Evolutionary conservation across 1,139 yeast species (phyloP), one percentile per base, ranked within the genome.

Genomic region (Torulaspora globosa): DNA sequence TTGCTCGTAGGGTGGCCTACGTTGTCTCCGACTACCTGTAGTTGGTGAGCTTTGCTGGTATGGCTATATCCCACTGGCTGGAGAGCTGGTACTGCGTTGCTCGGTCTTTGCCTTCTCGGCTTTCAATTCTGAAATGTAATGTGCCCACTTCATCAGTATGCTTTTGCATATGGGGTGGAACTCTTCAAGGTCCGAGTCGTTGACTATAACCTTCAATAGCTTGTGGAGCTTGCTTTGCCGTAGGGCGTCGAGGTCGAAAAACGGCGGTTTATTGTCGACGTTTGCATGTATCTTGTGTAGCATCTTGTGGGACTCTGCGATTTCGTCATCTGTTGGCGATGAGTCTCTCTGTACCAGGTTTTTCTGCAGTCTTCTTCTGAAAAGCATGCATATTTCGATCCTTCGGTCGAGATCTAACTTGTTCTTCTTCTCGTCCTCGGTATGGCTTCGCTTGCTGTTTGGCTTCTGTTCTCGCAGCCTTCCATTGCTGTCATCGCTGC

Each of bases 321-420:
- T 31, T 19, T 60, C 64, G 7, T 44, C 54, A 3, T 47, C 45
- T 8, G 58, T 44, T 5, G 68, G 67, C 3, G 62, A 58, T 0
- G 46, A 41, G 10, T 57, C 60, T 34, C 68, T 53, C 46, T 63
- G 68, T 15, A 63, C 55, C 40, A 63, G 39, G 41, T 61, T 60
- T 31, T 55, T 54, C 40, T 63, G 68, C 14, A 63, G 52, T 43
- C 63, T 60, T 28, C 65, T 54, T 12, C 68, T 58, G 24, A 63
- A 57, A 10, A 63, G 44, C 29, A 53, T 41, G 8, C 62, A 56
- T 15, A 62, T 62, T 40, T 62, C 66, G 3, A 58, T 45, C 31
- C 57, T 55, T 15, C 61, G 55, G 12, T 57, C 41, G 29, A 49
- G 48, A 44, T 63, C 67, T 15, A 63, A 49, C 35, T 53, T 59